Evolutionary conservation across 768 basidiomycete species (phyloP).

Genomic region (Suillus spraguei): DNA sequence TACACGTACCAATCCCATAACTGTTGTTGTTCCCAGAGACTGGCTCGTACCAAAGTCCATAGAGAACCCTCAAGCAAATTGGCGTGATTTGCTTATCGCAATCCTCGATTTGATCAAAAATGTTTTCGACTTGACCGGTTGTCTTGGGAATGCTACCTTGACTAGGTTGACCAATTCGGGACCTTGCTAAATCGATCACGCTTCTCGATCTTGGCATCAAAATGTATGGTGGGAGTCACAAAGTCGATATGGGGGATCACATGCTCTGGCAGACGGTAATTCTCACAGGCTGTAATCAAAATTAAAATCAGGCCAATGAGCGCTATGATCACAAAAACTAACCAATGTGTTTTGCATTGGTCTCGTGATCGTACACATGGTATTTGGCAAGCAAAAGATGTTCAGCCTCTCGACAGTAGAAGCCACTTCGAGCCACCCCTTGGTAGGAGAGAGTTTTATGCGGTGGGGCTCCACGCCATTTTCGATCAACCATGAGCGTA

Average conservation of each 20-base stretch:
- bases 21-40: slow-evolving; percentile 45
- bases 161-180: slow-evolving; percentile 18
- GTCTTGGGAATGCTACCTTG: slow-evolving; percentile 21
- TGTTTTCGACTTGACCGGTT: slow-evolving; percentile 24
- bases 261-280: slow-evolving; percentile 43
- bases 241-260: slow-evolving; percentile 43
- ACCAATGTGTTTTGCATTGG: slow-evolving; percentile 42
- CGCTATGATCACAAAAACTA: slow-evolving; percentile 16
- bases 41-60: slow-evolving; percentile 55
- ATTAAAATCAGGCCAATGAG: slow-evolving; percentile 16
- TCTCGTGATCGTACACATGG: slow-evolving; percentile 42
- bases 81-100: slow-evolving; percentile 54
- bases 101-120: slow-evolving; percentile 20
- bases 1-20: slow-evolving; percentile 50
- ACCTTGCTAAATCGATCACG: slow-evolving; percentile 14
- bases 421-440: slow-evolving; percentile 44
- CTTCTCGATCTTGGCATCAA: slow-evolving; percentile 31
- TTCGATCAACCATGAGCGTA: slow-evolving; percentile 42
- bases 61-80: slow-evolving; percentile 57
- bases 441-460: slow-evolving; percentile 33
- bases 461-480: slow-evolving; percentile 39
- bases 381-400: slow-evolving; percentile 44
- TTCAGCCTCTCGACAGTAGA: slow-evolving; percentile 47
- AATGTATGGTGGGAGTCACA: slow-evolving; percentile 48
- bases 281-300: slow-evolving; percentile 36